These are phyloP conservation scores for Nectriaceae sp. DNA, from an alignment of 2,329 filamentous ascomycete genomes.

Conservation along the genomic window DNA sequence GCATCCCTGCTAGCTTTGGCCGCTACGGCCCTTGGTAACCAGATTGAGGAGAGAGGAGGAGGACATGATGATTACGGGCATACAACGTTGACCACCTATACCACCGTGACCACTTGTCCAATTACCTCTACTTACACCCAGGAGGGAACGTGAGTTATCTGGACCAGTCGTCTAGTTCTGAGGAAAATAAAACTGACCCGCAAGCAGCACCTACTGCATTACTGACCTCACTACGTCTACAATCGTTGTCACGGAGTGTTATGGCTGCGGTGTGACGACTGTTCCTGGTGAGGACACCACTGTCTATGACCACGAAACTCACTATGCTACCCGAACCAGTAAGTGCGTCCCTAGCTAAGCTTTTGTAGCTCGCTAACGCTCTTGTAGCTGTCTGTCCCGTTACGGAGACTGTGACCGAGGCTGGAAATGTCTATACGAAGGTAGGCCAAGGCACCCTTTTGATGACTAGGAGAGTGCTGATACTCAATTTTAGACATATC, in stretches of 20 bases:
- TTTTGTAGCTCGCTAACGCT: too few species aligned
- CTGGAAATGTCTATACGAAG: constrained; percentile 31
- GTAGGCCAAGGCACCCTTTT: too few species aligned
- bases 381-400: constrained; percentile 44
- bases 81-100: constrained; percentile 35
- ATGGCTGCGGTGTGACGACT: constrained; percentile 40
- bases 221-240: constrained; percentile 47
- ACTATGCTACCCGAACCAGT: constrained; percentile 46
- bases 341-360: too few species aligned
- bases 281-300: constrained; percentile 36
- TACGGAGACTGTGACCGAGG: constrained; percentile 36
- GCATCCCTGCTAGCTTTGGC: constrained; percentile 26
- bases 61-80: background rate
- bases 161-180: background rate
- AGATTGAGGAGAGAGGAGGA: constrained; percentile 20
- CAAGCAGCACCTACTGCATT: constrained; percentile 40
- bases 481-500: too few species aligned
- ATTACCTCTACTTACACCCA: constrained; percentile 44
- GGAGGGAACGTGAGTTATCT: constrained; percentile 40
- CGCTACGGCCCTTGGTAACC: constrained; percentile 25
- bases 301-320: constrained; percentile 32
- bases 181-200: constrained; percentile 14
- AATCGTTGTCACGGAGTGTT: constrained; percentile 42
- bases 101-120: constrained; percentile 48
- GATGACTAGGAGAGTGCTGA: too few species aligned